Percentiles rank a stretch among this genome's conserved stretches.
These are phyloP conservation scores for Astragalus glycyphyllos DNA, from an alignment of 306 rosid species.

Conservation along the genomic window DNA sequence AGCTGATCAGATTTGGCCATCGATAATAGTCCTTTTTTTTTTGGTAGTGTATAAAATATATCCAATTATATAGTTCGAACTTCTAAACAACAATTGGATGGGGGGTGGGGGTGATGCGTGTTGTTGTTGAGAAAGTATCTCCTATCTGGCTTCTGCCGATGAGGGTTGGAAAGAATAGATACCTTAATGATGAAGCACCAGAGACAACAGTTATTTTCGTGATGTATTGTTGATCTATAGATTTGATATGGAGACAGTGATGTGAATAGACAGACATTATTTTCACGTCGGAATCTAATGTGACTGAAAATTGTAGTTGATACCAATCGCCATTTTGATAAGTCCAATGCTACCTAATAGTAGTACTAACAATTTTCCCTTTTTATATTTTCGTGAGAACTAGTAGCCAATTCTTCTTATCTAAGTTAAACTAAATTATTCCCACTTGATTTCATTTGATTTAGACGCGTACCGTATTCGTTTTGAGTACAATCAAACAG, in stretches of 20 bases:
- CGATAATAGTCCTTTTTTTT: too few species aligned
- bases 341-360: slow-evolving; percentile 25
- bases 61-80: too few species aligned
- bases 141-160: neutral
- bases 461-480: neutral
- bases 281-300: slow-evolving; percentile 35
- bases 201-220: slow-evolving; percentile 20
- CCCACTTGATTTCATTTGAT: neutral
- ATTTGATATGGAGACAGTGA: slow-evolving; percentile 41
- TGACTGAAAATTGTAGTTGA: slow-evolving; percentile 9
- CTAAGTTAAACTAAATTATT: neutral
- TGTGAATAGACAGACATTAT: slow-evolving; percentile 40
- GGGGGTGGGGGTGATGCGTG: too few species aligned
- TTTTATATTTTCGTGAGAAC: neutral
- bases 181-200: slow-evolving; percentile 24
- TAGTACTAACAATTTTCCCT: neutral
- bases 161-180: neutral
- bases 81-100: too few species aligned
- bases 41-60: too few species aligned
- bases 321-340: slow-evolving; percentile 35
- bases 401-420: slow-evolving; percentile 11
- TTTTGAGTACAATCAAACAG: neutral
- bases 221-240: slow-evolving; percentile 28
- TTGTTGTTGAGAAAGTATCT: too few species aligned
- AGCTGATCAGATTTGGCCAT: too few species aligned